Evolutionary conservation across 768 basidiomycete genomes (phyloP).

Genomic region (Coprinellus aureogranulatus): DNA sequence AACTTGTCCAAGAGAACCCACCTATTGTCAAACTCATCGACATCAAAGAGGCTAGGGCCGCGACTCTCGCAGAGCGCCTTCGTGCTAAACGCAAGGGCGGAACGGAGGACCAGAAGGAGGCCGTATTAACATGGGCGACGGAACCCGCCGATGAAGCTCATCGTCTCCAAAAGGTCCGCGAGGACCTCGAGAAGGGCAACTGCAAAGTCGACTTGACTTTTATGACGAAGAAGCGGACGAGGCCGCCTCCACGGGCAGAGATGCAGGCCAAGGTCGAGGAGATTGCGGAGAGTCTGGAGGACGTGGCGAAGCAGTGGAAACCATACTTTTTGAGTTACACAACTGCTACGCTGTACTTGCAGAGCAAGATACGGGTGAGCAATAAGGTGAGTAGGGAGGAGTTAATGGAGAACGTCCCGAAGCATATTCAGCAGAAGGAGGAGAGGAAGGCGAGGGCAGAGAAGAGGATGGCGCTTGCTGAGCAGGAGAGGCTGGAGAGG

Average conservation of each 20-base stretch:
- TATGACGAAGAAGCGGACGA: constrained; percentile 44
- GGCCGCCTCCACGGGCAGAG: constrained; percentile 33
- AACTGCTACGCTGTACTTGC: constrained; percentile 43
- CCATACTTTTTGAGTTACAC: constrained; percentile 36
- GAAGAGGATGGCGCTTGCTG: constrained; percentile 11
- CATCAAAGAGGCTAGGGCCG: constrained; percentile 40
- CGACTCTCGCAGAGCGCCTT: constrained; percentile 34
- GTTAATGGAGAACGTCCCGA: constrained; percentile 8
- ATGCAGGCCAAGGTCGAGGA: constrained; percentile 46
- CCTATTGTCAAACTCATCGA: constrained; percentile 63
- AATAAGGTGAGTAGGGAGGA: constrained; percentile 6
- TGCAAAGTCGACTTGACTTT: constrained; percentile 56
- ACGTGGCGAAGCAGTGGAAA: constrained; percentile 55
- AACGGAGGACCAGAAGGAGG: constrained; percentile 52
- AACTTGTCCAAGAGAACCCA: constrained; percentile 51
- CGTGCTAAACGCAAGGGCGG: constrained; percentile 32
- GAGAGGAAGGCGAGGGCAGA: constrained; percentile 12
- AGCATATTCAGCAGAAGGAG: constrained; percentile 12
- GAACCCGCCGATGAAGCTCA: constrained; percentile 58
- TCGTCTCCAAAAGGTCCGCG: constrained; percentile 58
- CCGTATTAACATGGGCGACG: constrained; percentile 71
- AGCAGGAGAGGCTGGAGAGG: constrained; percentile 20
- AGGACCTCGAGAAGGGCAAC: constrained; percentile 57
- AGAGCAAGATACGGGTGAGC: constrained; percentile 28
- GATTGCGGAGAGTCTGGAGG: constrained; percentile 40